Evolutionary conservation across 257 asterid genomes (phyloP).

Genomic region (Penstemon eatonii): DNA sequence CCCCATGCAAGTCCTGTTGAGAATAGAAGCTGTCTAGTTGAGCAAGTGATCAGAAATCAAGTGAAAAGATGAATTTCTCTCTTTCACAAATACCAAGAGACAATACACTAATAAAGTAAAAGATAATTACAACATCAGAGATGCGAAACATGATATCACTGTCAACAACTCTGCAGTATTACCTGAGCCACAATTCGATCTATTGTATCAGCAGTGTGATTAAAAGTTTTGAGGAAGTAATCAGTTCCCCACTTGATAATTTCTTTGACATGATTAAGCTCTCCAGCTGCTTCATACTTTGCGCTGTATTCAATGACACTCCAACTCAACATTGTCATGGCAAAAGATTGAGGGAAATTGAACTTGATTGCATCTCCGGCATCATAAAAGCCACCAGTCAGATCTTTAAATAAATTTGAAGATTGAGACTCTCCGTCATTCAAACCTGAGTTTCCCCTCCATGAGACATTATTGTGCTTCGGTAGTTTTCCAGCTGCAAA

Average conservation of each 20-base stretch:
- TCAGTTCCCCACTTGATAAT: constrained; percentile 97
- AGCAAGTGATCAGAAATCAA: neutral
- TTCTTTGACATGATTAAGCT: constrained; percentile 83
- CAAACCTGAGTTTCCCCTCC: constrained; percentile 90
- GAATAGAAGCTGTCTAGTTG: too few species aligned
- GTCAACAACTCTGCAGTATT: neutral
- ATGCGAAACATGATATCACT: too few species aligned
- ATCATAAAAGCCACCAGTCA: constrained; percentile 85
- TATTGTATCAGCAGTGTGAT: constrained; percentile 80
- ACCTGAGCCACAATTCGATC: constrained; percentile 79
- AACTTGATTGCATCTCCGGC: constrained; percentile 98
- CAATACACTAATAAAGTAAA: too few species aligned
- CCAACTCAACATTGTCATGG: constrained; percentile 98
- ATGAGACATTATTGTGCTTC: constrained; percentile 86
- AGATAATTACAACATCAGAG: too few species aligned
- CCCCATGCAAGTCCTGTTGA: too few species aligned
- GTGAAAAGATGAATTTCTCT: neutral
- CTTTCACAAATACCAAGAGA: too few species aligned
- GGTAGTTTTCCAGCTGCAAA: constrained; percentile 89
- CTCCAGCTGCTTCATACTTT: constrained; percentile 91
- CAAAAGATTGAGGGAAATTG: constrained; percentile 81
- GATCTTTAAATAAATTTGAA: constrained; percentile 55
- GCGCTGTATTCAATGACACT: constrained; percentile 90
- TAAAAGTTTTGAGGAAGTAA: constrained; percentile 89
- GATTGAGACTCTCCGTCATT: constrained; percentile 70